Conservation (phyloP, 495 filamentous ascomycete genomes). For the Podospora didyma region DNA sequence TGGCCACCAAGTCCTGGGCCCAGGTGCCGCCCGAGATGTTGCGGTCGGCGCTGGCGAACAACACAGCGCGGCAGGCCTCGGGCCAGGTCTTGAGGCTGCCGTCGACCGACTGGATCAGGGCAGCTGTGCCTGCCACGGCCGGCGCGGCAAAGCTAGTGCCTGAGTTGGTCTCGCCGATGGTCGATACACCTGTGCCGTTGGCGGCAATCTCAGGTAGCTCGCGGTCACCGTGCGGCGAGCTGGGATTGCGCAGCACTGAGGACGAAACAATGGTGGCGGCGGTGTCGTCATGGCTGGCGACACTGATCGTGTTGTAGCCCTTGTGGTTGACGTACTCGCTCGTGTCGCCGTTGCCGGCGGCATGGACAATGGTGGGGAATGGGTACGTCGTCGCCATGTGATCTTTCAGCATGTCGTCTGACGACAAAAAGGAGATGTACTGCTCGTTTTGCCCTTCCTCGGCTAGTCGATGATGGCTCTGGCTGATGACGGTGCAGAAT, state of each 20-base stretch:
- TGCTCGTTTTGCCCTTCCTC: background rate
- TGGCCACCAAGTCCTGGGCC: background rate
- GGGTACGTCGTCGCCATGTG: background rate
- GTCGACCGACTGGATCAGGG: background rate
- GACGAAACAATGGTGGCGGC: background rate
- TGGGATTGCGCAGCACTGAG: background rate
- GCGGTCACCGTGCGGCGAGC: background rate
- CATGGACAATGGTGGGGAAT: background rate
- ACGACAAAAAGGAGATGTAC: background rate
- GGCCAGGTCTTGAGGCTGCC: background rate
- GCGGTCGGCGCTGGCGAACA: background rate
- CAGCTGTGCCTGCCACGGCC: background rate
- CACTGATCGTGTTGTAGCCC: background rate
- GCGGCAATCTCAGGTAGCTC: background rate
- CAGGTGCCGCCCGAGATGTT: background rate
- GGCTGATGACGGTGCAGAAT: background rate
- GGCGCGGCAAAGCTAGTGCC: background rate
- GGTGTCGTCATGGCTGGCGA: background rate
- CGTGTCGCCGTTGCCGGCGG: background rate
- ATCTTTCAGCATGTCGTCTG: background rate
- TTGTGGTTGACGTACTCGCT: background rate
- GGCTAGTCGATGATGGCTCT: background rate
- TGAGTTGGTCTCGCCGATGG: background rate
- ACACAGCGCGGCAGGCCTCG: background rate
- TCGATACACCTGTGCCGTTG: background rate